Evolutionary conservation across 495 filamentous ascomycete genomes (phyloP).

Genomic region (Xanthoparmelia taractica): DNA sequence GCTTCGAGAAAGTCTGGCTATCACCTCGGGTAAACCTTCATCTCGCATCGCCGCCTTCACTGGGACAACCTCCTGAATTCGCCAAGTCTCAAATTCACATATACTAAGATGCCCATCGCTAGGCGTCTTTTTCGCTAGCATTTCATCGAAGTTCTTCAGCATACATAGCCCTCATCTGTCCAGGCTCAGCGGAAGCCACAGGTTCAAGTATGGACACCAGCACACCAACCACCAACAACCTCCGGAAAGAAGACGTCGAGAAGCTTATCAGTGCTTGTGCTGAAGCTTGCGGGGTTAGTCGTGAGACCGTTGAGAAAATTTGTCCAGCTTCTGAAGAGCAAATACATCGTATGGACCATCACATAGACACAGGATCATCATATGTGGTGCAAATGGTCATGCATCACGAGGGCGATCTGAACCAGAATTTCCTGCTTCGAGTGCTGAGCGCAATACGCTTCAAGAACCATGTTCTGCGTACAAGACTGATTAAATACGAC

Average conservation of each 20-base stretch:
- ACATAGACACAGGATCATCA: not conserved
- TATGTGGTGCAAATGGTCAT: slow-evolving; percentile 1
- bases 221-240: too few relatives aligned
- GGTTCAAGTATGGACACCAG: not conserved
- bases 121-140: not conserved
- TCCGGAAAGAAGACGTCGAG: not conserved
- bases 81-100: not conserved
- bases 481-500: slow-evolving; percentile 6
- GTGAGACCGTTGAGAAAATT: not conserved
- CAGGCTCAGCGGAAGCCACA: not conserved
- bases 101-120: not conserved
- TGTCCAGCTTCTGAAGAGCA: slow-evolving; percentile 3
- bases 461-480: slow-evolving; percentile 3
- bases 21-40: not conserved
- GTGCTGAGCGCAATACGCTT: slow-evolving; percentile 3
- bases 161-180: not conserved
- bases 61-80: not conserved
- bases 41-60: not conserved
- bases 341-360: not conserved
- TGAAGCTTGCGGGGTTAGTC: slow-evolving; percentile 2
- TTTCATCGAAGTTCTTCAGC: not conserved
- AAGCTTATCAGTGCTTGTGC: slow-evolving; percentile 15
- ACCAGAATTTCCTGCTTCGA: not conserved
- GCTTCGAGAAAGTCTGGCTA: not conserved
- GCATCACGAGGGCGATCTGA: not conserved